Evolutionary conservation across 441 rosid species (phyloP).

Genomic region (Dalechampia spathulata): DNA sequence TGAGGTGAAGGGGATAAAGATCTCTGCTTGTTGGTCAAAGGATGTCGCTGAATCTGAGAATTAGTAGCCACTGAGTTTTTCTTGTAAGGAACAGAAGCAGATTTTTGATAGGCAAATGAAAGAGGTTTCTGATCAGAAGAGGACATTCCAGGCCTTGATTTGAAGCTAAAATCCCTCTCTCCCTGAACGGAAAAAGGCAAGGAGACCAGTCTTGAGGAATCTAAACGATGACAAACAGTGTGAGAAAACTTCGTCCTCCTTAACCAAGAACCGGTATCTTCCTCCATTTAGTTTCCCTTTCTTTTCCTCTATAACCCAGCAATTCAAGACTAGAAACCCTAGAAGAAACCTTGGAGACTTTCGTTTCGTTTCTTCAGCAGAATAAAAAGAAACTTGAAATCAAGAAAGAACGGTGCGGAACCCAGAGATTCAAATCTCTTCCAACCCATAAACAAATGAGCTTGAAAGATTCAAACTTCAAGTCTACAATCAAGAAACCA

Average conservation of each 20-base stretch:
- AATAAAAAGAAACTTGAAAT: slow-evolving; percentile 12
- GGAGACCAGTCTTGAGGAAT: slow-evolving; percentile 45
- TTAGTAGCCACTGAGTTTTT: slow-evolving; percentile 18
- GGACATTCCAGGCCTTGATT: slow-evolving; percentile 28
- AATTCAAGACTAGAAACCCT: slow-evolving; percentile 28
- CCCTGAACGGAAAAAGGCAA: slow-evolving; percentile 33
- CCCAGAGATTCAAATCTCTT: slow-evolving; percentile 16
- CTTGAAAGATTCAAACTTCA: slow-evolving; percentile 19
- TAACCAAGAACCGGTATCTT: slow-evolving; percentile 74
- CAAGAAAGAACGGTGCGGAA: slow-evolving; percentile 18
- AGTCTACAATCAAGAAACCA: slow-evolving; percentile 20
- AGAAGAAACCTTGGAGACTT: slow-evolving; percentile 9
- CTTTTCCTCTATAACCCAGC: background rate
- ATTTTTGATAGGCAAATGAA: slow-evolving; percentile 20
- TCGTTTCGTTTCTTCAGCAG: slow-evolving; percentile 12
- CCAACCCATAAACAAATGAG: slow-evolving; percentile 32
- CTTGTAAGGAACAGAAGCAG: slow-evolving; percentile 13
- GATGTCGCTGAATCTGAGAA: slow-evolving; percentile 34
- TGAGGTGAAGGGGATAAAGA: slow-evolving; percentile 73
- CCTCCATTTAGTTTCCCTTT: slow-evolving; percentile 42
- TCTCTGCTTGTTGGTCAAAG: slow-evolving; percentile 52
- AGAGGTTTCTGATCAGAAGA: background rate
- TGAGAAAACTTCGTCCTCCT: slow-evolving; percentile 89
- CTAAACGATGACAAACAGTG: slow-evolving; percentile 71
- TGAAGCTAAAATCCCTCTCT: slow-evolving; percentile 31